phyloP scores from a whole-genome alignment of 2,329 filamentous ascomycete species.

The Cercospora citrullina region DNA sequence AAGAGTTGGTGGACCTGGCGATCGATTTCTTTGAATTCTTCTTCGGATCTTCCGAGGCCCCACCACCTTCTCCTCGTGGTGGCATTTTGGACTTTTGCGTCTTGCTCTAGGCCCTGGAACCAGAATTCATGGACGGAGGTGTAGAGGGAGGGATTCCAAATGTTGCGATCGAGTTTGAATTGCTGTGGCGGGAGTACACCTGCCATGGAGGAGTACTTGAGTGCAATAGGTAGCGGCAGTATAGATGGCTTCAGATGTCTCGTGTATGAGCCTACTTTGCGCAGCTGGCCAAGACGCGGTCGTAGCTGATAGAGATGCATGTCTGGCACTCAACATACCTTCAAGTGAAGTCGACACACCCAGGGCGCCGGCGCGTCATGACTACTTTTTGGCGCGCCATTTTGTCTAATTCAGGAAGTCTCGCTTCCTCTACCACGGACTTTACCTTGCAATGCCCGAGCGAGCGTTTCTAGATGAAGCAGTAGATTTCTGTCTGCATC shows the following conservation, averaged over 20 bases:
- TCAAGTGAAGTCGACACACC: not conserved
- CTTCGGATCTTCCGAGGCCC: conserved; percentile 32
- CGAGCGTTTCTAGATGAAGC: not conserved
- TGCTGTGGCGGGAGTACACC: conserved; percentile 8
- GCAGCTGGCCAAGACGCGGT: not conserved
- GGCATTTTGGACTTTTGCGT: conserved; percentile 32
- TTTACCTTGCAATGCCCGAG: not conserved
- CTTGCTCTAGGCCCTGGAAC: conserved; percentile 40
- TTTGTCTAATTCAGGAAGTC: not conserved
- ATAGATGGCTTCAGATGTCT: not conserved
- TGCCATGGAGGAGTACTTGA: not conserved
- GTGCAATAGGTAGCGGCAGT: not conserved
- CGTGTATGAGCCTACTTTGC: not conserved
- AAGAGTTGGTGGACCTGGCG: conserved; percentile 39
- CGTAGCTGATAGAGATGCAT: not conserved
- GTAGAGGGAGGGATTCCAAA: conserved; percentile 46
- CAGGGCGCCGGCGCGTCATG: conserved; percentile 1
- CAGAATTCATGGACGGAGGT: conserved; percentile 40
- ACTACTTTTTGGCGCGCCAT: not conserved
- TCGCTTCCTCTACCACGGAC: not conserved
- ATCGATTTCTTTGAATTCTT: conserved; percentile 43
- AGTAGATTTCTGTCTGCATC: not conserved
- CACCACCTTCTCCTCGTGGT: conserved; percentile 43
- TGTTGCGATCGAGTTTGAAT: conserved; percentile 40
- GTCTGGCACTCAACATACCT: not conserved